Percentiles rank a stretch among this genome's conserved stretches.
Evolutionary conservation across 306 rosid species (phyloP).

Genomic region (Pachyrhizus erosus): DNA sequence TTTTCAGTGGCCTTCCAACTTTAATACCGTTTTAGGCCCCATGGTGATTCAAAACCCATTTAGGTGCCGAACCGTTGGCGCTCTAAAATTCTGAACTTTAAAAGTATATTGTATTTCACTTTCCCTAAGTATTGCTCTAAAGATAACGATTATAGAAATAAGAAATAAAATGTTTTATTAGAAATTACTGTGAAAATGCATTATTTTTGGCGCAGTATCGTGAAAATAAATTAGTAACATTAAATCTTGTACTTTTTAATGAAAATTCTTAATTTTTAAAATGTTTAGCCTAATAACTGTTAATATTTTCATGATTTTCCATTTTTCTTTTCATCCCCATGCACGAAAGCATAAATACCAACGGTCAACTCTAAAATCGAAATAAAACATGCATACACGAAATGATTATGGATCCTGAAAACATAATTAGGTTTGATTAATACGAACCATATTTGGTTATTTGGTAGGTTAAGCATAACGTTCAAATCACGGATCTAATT

Average conservation of each 20-base stretch:
- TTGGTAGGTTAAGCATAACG: background rate
- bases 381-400: background rate
- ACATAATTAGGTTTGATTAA: background rate
- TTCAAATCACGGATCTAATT: background rate
- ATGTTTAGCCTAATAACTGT: background rate
- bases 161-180: background rate
- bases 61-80: slow-evolving; percentile 1
- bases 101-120: background rate
- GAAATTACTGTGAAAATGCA: background rate
- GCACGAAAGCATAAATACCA: background rate
- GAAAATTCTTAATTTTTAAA: background rate
- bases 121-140: background rate
- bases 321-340: background rate
- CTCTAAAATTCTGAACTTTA: background rate
- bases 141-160: background rate
- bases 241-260: too few relatives aligned
- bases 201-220: background rate
- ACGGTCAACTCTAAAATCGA: background rate
- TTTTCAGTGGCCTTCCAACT: slow-evolving; percentile 35
- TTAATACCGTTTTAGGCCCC: slow-evolving; percentile 39
- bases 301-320: background rate
- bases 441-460: background rate
- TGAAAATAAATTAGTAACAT: background rate
- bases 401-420: background rate
- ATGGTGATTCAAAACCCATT: slow-evolving; percentile 30